A percentile compares a stretch with the other conserved stretches of the same genome.
Conservation (phyloP, 495 filamentous ascomycete genomes). For the Cenococcum geophilum region DNA sequence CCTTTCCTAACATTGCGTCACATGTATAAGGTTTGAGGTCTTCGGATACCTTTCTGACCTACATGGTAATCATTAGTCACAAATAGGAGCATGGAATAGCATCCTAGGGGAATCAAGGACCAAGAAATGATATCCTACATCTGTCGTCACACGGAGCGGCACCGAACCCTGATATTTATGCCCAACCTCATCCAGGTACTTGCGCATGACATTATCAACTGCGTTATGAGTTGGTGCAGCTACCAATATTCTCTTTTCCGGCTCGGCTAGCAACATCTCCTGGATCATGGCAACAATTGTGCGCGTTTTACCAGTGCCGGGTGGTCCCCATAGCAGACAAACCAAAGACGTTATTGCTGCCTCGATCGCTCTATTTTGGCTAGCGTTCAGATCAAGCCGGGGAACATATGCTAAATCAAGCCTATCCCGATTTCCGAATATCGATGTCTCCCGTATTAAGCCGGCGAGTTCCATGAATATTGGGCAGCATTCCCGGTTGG, state of each 20-base stretch:
- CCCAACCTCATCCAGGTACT: slow-evolving; percentile 35
- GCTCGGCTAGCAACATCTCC: slow-evolving; percentile 34
- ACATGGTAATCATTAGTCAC: slow-evolving; percentile 2
- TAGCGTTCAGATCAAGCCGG: slow-evolving; percentile 38
- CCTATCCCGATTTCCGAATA: not conserved
- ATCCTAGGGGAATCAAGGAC: not conserved
- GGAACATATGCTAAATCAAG: not conserved
- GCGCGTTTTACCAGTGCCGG: slow-evolving; percentile 50
- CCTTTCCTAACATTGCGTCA: slow-evolving; percentile 47
- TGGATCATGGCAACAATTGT: slow-evolving; percentile 46
- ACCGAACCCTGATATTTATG: slow-evolving; percentile 5
- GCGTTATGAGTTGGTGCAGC: slow-evolving; percentile 50
- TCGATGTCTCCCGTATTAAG: not conserved
- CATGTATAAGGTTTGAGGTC: slow-evolving; percentile 44
- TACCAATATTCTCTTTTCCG: slow-evolving; percentile 39
- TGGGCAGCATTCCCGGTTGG: slow-evolving; percentile 31
- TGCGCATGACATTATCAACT: slow-evolving; percentile 48
- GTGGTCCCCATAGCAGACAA: slow-evolving; percentile 49
- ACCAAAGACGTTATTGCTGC: slow-evolving; percentile 38
- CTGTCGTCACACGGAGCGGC: slow-evolving; percentile 44
- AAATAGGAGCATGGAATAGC: too few species aligned
- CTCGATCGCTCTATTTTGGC: slow-evolving; percentile 43
- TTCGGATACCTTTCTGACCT: slow-evolving; percentile 44
- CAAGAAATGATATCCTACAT: slow-evolving; percentile 35
- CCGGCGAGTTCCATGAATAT: slow-evolving; percentile 37